phyloP scores from a whole-genome alignment of 1,284 basidiomycete species.

The Fomitopsis palustris region DNA sequence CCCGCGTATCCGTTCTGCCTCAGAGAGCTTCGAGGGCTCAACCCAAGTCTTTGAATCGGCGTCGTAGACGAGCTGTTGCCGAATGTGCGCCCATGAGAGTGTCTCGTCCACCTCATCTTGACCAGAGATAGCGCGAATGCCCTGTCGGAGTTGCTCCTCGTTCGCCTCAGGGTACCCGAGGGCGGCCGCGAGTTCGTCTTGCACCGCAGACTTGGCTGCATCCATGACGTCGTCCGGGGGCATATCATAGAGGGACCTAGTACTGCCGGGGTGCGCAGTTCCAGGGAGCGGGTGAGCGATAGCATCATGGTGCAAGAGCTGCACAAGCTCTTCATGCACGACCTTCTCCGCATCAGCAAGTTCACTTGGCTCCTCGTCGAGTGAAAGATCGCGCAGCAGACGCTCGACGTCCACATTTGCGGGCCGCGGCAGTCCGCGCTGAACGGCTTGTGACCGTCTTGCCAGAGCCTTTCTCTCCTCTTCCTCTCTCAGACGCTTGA shows the following conservation, averaged over 20 bases:
- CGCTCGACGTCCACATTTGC: constrained; percentile 73
- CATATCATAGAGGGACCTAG: constrained; percentile 68
- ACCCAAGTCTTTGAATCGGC: constrained; percentile 62
- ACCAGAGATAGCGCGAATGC: constrained; percentile 59
- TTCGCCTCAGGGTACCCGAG: constrained; percentile 86
- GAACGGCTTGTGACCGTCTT: constrained; percentile 79
- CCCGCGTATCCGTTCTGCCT: constrained; percentile 61
- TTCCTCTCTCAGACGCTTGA: constrained; percentile 69
- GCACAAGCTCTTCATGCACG: constrained; percentile 78
- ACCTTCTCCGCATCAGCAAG: constrained; percentile 55
- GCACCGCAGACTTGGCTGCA: constrained; percentile 70
- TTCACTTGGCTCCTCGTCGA: constrained; percentile 42
- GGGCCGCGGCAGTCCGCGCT: constrained; percentile 84
- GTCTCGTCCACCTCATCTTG: constrained; percentile 57
- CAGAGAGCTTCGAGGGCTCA: constrained; percentile 53
- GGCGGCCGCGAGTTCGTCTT: constrained; percentile 74
- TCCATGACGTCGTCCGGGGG: constrained; percentile 80
- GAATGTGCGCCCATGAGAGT: constrained; percentile 66
- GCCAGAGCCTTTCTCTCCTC: constrained; percentile 79
- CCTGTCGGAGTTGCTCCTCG: constrained; percentile 74
- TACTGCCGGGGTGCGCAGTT: constrained; percentile 75
- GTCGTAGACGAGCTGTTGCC: constrained; percentile 63
- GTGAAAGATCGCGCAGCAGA: constrained; percentile 58
- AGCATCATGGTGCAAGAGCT: constrained; percentile 85
- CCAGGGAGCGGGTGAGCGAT: constrained; percentile 89